These are phyloP conservation scores for Candida maltosa DNA, from an alignment of 805 yeast genomes.

Conservation along the genomic window DNA sequence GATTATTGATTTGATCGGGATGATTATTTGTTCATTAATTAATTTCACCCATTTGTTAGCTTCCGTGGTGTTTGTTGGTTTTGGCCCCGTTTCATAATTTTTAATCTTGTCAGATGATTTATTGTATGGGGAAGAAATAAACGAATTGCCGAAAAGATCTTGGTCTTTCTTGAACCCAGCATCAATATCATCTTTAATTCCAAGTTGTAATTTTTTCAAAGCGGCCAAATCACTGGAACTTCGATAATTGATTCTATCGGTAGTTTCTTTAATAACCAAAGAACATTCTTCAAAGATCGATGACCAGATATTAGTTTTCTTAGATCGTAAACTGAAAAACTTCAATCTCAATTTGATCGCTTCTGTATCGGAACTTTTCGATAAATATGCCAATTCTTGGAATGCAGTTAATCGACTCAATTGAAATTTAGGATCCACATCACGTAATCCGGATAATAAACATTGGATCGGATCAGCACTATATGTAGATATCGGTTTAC, in stretches of 20 bases:
- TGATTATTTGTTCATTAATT: not conserved
- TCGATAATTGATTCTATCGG: slow-evolving; percentile 38
- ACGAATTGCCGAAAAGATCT: slow-evolving; percentile 38
- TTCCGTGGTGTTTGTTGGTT: not conserved
- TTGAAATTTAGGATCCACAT: slow-evolving; percentile 35
- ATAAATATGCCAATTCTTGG: slow-evolving; percentile 68
- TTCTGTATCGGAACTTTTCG: slow-evolving; percentile 45
- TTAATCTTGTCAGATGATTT: slow-evolving; percentile 1
- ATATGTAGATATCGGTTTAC: slow-evolving; percentile 55
- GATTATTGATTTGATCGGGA: not conserved
- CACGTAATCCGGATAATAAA: slow-evolving; percentile 59
- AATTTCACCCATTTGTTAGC: not conserved
- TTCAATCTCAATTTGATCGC: slow-evolving; percentile 45
- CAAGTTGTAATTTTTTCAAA: slow-evolving; percentile 17
- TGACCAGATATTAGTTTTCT: slow-evolving; percentile 51
- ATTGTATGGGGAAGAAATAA: not conserved
- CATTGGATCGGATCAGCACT: slow-evolving; percentile 63
- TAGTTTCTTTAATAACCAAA: slow-evolving; percentile 47
- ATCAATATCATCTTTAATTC: slow-evolving; percentile 14
- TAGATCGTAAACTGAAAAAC: slow-evolving; percentile 50
- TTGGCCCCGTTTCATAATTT: slow-evolving; percentile 1
- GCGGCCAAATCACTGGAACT: slow-evolving; percentile 26
- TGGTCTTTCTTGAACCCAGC: slow-evolving; percentile 8
- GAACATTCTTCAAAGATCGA: slow-evolving; percentile 60
- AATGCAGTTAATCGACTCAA: slow-evolving; percentile 58